Base-by-base conservation (phyloP, 1,139 yeast species). In the Taphrina betulina region DNA sequence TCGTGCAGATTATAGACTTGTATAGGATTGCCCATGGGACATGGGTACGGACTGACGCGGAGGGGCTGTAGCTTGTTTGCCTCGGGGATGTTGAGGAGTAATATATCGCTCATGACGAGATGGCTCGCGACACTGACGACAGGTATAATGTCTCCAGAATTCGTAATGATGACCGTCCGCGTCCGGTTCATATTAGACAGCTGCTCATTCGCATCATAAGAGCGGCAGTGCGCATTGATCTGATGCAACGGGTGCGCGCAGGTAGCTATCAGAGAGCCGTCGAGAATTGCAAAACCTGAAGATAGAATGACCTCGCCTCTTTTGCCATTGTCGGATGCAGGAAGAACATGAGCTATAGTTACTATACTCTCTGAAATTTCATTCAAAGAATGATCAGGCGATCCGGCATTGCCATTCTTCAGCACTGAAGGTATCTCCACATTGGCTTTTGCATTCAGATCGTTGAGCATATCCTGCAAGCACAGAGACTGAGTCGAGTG, bases 191-290 rank as follows among this genome's bases (percentile, higher is more conserved):
- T 35, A 37, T 48, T 48, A 10, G 16, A 12, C 22, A 34, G 54
- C 26, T 50, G 45, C 12, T 40, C 34, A 3, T 16, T 17, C 2
- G 54, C 54, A 10, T 38, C 46, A 24, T 50, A 50, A 17, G 46
- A 23, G 10, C 46, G 34, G 24, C 54, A 50, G 29, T 38, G 46
- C 10, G 40, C 29, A 17, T 40, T 33, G 17, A 50, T 40, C 31
- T 50, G 54, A n/a, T 37, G 35, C 34, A 50, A 40, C 17, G 54
- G 45, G 16, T 40, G 46, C 4, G 54, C 37, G 19, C 54, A 50
- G 3, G 54, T 38, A 2, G 37, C 44, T 12, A 50, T 31, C 26
- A 50, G 24, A 10, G 29, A 41, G 10, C 54, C 54, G 17, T 50
- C 54, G 8, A 50, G 41, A 3, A 50, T 31, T 7, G 46, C 46